phyloP scores from a whole-genome alignment of 768 basidiomycete species.

The Podaxis sp. region DNA sequence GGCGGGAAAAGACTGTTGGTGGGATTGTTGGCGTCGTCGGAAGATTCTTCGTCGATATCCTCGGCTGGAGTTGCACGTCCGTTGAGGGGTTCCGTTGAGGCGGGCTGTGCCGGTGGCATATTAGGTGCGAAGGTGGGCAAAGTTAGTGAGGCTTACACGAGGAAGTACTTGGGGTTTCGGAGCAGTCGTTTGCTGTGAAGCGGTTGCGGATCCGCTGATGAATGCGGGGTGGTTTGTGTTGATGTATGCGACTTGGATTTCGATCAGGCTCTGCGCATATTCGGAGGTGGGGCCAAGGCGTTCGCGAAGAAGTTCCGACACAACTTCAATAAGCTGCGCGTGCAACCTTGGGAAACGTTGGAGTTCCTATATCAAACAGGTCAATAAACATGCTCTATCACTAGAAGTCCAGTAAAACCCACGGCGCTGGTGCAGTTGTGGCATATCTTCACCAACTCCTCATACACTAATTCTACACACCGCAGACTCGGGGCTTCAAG shows the following conservation, averaged over 20 bases:
- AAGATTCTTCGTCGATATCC: slow-evolving; percentile 55
- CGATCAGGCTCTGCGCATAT: slow-evolving; percentile 94
- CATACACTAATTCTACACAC: slow-evolving; percentile 97
- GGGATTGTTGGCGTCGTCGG: slow-evolving; percentile 50
- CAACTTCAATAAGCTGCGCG: slow-evolving; percentile 91
- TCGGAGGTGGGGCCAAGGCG: slow-evolving; percentile 94
- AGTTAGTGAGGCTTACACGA: slow-evolving; percentile 44
- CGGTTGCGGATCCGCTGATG: slow-evolving; percentile 72
- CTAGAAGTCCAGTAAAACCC: slow-evolving; percentile 25
- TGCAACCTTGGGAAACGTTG: slow-evolving; percentile 94
- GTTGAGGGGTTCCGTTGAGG: slow-evolving; percentile 62
- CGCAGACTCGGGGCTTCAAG: slow-evolving; percentile 92
- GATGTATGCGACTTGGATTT: slow-evolving; percentile 98
- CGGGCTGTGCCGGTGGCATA: slow-evolving; percentile 45
- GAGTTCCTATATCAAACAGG: slow-evolving; percentile 64
- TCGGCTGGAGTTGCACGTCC: slow-evolving; percentile 44
- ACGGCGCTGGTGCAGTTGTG: slow-evolving; percentile 95
- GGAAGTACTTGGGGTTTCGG: slow-evolving; percentile 46
- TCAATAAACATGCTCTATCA: neutral
- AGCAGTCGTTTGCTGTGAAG: slow-evolving; percentile 47
- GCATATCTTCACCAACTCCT: slow-evolving; percentile 98
- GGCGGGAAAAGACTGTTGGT: slow-evolving; percentile 53
- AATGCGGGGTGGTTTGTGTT: slow-evolving; percentile 99
- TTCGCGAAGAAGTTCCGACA: slow-evolving; percentile 95
- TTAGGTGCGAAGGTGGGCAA: slow-evolving; percentile 15